Percentiles rank a stretch among this genome's conserved stretches.
Conservation (phyloP, 1,284 basidiomycete genomes). For the Cryptococcus neoformans region DNA sequence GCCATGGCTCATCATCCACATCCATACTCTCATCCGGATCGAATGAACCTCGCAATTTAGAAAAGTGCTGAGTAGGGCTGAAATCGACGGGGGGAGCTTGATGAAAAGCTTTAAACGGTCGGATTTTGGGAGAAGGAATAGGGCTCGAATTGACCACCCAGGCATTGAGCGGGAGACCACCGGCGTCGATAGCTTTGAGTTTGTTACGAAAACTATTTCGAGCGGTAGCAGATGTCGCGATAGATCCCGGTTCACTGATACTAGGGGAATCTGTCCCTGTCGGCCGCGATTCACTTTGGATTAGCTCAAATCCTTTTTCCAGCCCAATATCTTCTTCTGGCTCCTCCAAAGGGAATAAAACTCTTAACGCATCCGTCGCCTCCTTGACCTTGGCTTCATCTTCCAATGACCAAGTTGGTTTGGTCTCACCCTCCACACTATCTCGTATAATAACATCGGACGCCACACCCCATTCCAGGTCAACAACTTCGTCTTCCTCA, state of each 20-base stretch:
- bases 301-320: conserved; percentile 20
- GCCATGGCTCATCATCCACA: conserved; percentile 32
- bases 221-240: conserved; percentile 20
- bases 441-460: conserved; percentile 31
- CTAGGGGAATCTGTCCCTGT: conserved; percentile 25
- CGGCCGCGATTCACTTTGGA: conserved; percentile 30
- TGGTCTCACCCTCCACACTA: conserved; percentile 19
- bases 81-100: conserved; percentile 16
- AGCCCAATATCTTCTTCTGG: conserved; percentile 11
- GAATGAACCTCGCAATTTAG: conserved; percentile 23
- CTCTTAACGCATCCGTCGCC: conserved; percentile 41
- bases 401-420: conserved; percentile 21
- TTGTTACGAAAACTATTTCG: conserved; percentile 17
- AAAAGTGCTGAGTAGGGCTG: conserved; percentile 36
- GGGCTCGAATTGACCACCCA: conserved; percentile 36
- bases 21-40: conserved; percentile 32
- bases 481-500: conserved; percentile 41
- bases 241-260: conserved; percentile 13
- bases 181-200: conserved; percentile 27
- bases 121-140: conserved; percentile 30
- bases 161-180: conserved; percentile 24
- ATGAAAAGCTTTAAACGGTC: conserved; percentile 10
- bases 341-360: conserved; percentile 33
- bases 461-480: conserved; percentile 35
- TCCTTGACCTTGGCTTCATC: conserved; percentile 40